A percentile compares a stretch with the other conserved stretches of the same genome.
Conservation (phyloP, 345 rosid species). For the Populus ilicifolia region DNA sequence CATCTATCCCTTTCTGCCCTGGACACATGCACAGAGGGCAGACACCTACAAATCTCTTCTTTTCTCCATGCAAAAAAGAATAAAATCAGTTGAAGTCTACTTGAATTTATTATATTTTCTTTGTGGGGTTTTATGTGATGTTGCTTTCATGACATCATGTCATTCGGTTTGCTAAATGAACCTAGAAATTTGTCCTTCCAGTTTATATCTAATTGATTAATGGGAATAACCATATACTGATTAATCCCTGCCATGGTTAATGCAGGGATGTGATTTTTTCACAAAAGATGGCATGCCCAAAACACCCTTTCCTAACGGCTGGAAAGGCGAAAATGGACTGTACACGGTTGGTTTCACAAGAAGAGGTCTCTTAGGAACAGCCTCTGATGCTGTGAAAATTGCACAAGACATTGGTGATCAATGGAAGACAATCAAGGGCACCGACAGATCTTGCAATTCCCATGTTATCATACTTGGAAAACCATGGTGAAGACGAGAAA, state of each 20-base stretch:
- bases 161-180: constrained; percentile 9
- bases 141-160: constrained; percentile 18
- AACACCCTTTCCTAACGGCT: constrained; percentile 70
- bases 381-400: constrained; percentile 65
- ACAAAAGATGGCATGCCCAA: constrained; percentile 77
- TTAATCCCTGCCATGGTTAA: neutral
- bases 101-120: constrained; percentile 13
- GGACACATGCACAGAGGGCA: constrained; percentile 34
- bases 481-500: neutral
- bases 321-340: constrained; percentile 75
- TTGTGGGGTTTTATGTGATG: neutral
- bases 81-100: constrained; percentile 24
- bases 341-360: constrained; percentile 87
- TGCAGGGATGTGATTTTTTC: constrained; percentile 62
- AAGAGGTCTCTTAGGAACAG: constrained; percentile 75
- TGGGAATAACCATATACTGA: neutral
- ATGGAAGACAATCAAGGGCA: constrained; percentile 40
- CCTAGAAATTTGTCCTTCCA: neutral
- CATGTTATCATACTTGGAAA: constrained; percentile 36
- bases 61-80: constrained; percentile 39
- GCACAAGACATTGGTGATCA: constrained; percentile 58
- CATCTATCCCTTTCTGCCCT: constrained; percentile 39
- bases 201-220: neutral
- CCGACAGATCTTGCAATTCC: constrained; percentile 31
- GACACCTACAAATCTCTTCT: constrained; percentile 35